Evolutionary conservation across 2,329 filamentous ascomycete genomes (phyloP).

Genomic region (Neoascochyta sp.): DNA sequence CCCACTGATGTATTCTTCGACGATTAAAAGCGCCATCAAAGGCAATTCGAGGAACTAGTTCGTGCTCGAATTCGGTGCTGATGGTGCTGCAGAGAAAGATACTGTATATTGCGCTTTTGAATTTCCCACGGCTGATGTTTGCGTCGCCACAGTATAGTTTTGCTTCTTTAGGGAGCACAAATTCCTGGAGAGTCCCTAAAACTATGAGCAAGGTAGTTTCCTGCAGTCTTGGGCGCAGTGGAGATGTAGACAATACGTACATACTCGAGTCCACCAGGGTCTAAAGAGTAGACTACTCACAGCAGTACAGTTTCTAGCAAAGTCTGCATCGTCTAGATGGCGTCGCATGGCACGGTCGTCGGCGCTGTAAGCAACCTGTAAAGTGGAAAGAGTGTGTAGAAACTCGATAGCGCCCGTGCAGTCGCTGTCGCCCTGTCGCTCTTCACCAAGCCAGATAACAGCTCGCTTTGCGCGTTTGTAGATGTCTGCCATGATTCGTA

Average conservation of each 20-base stretch:
- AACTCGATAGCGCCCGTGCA: conserved; percentile 26
- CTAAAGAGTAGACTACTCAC: conserved; percentile 22
- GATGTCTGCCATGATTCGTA: conserved; percentile 33
- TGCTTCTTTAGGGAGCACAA: conserved; percentile 25
- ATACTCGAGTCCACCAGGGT: conserved; percentile 27
- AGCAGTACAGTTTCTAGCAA: conserved; percentile 16
- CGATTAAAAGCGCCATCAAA: conserved; percentile 32
- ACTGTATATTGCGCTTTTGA: conserved; percentile 30
- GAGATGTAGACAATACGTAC: no score
- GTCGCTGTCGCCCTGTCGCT: conserved; percentile 40
- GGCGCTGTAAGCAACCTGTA: conserved; percentile 17
- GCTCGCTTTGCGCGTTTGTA: conserved; percentile 20
- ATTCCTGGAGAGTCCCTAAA: conserved; percentile 34
- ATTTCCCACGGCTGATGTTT: conserved; percentile 22
- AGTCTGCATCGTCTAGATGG: conserved; percentile 14
- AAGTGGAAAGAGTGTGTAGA: conserved; percentile 15
- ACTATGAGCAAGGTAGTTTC: no score
- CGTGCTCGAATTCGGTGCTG: conserved; percentile 19
- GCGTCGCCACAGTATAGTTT: conserved; percentile 23
- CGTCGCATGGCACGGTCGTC: conserved; percentile 15
- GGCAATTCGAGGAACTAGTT: conserved; percentile 19
- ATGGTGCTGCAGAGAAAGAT: conserved; percentile 25
- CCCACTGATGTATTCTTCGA: conserved; percentile 27
- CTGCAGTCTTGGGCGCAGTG: no score
- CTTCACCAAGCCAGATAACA: conserved; percentile 34